These are phyloP conservation scores for Pichia exigua DNA, from an alignment of 805 yeast genomes.

Conservation along the genomic window DNA sequence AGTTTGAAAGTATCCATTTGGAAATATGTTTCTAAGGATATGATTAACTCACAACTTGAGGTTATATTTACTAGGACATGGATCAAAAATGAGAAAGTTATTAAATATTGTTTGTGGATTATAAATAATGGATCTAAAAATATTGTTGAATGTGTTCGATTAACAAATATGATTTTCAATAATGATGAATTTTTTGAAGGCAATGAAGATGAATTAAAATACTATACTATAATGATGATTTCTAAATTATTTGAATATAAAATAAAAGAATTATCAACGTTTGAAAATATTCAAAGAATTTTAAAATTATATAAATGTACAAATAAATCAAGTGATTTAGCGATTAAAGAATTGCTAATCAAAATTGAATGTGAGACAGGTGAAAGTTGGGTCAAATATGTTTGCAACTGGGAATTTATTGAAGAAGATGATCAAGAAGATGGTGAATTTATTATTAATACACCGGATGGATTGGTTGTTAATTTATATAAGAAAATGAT, in stretches of 20 bases:
- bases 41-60: slow-evolving; percentile 59
- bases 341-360: slow-evolving; percentile 50
- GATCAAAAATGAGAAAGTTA: slow-evolving; percentile 32
- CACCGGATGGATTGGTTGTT: slow-evolving; percentile 39
- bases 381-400: slow-evolving; percentile 57
- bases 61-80: slow-evolving; percentile 45
- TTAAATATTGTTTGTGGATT: slow-evolving; percentile 38
- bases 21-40: slow-evolving; percentile 34
- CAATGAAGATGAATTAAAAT: slow-evolving; percentile 22
- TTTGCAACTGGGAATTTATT: slow-evolving; percentile 54
- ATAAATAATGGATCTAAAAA: slow-evolving; percentile 31
- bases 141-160: slow-evolving; percentile 37
- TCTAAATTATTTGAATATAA: slow-evolving; percentile 44
- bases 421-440: slow-evolving; percentile 28
- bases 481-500: slow-evolving; percentile 44
- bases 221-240: slow-evolving; percentile 39
- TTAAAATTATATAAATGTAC: slow-evolving; percentile 59
- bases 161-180: slow-evolving; percentile 57
- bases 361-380: slow-evolving; percentile 44
- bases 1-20: slow-evolving; percentile 27
- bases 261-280: slow-evolving; percentile 37
- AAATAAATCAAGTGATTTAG: slow-evolving; percentile 47
- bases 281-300: slow-evolving; percentile 40
- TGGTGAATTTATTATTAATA: slow-evolving; percentile 41
- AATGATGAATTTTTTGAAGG: slow-evolving; percentile 34